A percentile compares a stretch with the other conserved stretches of the same genome.
phyloP scores from a whole-genome alignment of 2,329 filamentous ascomycete genomes.

The Alternaria metachromatica region DNA sequence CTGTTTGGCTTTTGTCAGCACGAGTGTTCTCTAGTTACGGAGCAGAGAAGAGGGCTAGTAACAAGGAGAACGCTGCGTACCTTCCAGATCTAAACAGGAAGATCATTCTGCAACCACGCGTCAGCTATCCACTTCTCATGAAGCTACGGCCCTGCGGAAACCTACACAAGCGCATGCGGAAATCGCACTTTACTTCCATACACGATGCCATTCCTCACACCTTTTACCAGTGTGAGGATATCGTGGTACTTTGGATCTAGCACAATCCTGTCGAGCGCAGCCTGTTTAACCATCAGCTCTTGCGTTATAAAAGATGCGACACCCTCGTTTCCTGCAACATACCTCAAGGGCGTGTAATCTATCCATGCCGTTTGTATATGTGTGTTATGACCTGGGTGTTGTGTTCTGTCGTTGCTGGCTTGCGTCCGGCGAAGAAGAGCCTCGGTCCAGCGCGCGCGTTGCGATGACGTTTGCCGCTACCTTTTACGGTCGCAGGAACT shows the following conservation, averaged over 20 bases:
- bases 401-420: conserved; percentile 6
- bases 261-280: conserved; percentile 74
- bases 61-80: conserved; percentile 57
- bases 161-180: conserved; percentile 89
- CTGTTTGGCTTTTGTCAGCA: conserved; percentile 40
- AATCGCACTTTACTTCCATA: conserved; percentile 98
- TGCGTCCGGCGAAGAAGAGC: conserved; percentile 18
- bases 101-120: conserved; percentile 73
- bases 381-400: background rate
- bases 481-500: background rate
- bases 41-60: background rate
- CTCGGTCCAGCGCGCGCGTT: conserved; percentile 31
- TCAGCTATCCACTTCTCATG: background rate
- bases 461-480: conserved; percentile 27
- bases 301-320: background rate
- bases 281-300: conserved; percentile 54
- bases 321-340: background rate
- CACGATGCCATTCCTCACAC: conserved; percentile 92
- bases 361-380: conserved; percentile 33
- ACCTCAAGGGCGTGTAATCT: conserved; percentile 44
- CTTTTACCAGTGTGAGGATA: conserved; percentile 84
- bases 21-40: background rate
- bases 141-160: background rate
- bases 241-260: conserved; percentile 87
- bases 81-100: conserved; percentile 93